phyloP scores from a whole-genome alignment of 306 rosid genomes.

The Vachellia pachyceras region DNA sequence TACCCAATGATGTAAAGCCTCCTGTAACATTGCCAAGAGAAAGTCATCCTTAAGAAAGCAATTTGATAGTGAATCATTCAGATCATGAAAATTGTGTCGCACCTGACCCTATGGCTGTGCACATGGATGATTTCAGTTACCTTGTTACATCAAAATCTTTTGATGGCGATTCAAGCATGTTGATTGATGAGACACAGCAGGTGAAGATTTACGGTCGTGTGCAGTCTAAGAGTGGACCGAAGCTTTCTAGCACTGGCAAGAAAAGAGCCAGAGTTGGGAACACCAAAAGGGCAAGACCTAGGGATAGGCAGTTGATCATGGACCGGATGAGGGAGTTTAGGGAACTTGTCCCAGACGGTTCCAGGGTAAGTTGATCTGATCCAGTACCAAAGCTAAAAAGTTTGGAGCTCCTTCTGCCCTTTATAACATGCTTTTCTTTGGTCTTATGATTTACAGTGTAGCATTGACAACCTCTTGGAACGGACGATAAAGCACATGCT shows the following conservation, averaged over 20 bases:
- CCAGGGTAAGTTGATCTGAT: constrained; percentile 53
- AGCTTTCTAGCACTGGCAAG: constrained; percentile 43
- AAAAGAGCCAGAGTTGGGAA: constrained; percentile 52
- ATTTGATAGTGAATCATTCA: constrained; percentile 37
- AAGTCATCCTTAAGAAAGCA: constrained; percentile 48
- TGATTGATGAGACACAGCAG: constrained; percentile 40
- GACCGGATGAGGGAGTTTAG: constrained; percentile 92
- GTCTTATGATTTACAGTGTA: constrained; percentile 62
- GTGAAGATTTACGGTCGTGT: constrained; percentile 27
- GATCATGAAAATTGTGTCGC: constrained; percentile 34
- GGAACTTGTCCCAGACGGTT: constrained; percentile 83
- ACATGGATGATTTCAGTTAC: constrained; percentile 30
- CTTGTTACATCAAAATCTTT: constrained; percentile 49
- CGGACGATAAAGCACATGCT: constrained; percentile 81
- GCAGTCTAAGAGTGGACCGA: constrained; percentile 47
- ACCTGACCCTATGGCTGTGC: constrained; percentile 32
- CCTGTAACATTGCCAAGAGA: constrained; percentile 38
- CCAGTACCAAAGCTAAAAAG: background rate
- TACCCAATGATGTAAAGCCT: background rate
- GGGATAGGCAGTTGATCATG: constrained; percentile 95
- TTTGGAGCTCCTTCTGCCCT: constrained; percentile 7
- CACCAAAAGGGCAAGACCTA: constrained; percentile 65
- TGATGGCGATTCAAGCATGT: constrained; percentile 45
- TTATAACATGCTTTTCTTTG: constrained; percentile 13
- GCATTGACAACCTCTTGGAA: constrained; percentile 90